phyloP scores from a whole-genome alignment of 805 yeast genomes.

The Nakazawaea sp. region DNA sequence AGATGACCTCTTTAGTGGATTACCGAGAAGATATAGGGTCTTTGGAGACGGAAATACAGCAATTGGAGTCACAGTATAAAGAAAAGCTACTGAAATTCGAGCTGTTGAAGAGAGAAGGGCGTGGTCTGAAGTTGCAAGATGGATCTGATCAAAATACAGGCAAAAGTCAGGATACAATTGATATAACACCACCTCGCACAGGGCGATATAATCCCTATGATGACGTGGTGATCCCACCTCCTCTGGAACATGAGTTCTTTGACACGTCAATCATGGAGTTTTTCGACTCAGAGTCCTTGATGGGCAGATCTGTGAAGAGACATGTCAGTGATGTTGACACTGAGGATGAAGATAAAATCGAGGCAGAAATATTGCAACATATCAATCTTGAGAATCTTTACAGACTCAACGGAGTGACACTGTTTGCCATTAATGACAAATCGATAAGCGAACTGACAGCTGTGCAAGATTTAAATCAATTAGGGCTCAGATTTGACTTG shows the following conservation, averaged over 20 bases:
- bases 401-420: slow-evolving; percentile 43
- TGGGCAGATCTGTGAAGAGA: slow-evolving; percentile 6
- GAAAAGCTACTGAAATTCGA: slow-evolving; percentile 11
- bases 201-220: neutral
- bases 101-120: slow-evolving; percentile 13
- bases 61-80: slow-evolving; percentile 5
- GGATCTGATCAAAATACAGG: no score
- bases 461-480: slow-evolving; percentile 20
- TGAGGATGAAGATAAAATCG: slow-evolving; percentile 9
- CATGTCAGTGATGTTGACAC: slow-evolving; percentile 4
- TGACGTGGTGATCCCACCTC: slow-evolving; percentile 13
- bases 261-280: slow-evolving; percentile 20
- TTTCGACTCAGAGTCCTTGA: slow-evolving; percentile 11
- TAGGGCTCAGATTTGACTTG: slow-evolving; percentile 48
- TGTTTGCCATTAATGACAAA: slow-evolving; percentile 40
- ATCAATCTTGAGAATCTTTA: slow-evolving; percentile 39
- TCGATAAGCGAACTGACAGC: slow-evolving; percentile 1
- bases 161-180: no score
- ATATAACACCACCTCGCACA: slow-evolving; percentile 1
- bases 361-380: slow-evolving; percentile 19
- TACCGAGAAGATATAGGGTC: slow-evolving; percentile 7
- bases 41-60: slow-evolving; percentile 6
- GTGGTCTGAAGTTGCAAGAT: no score
- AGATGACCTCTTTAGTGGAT: slow-evolving; percentile 5
- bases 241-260: slow-evolving; percentile 22